Evolutionary conservation across 805 yeast genomes (phyloP), one percentile per base, ranked within the genome.

Genomic region (Clavispora fructus): DNA sequence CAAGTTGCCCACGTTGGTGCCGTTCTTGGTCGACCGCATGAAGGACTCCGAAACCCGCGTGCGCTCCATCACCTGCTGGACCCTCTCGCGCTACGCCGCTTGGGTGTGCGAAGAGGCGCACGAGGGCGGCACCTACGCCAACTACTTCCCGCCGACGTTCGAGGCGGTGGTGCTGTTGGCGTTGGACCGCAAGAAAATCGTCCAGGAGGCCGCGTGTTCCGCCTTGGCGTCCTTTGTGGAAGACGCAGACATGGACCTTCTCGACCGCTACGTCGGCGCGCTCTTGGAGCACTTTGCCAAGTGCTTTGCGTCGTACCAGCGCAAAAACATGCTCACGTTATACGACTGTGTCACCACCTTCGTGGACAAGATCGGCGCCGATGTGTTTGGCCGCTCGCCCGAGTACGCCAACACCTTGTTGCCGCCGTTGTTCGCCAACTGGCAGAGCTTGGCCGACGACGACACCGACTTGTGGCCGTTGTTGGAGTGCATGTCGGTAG

Each of bases 61-160:
- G 5, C 77, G 98, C 54, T 95, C 89, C 64, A 94, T 94, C 43
- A 72, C 96, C 0, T 92, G 98, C 69, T 94, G 99, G 99, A 87
- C 98, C 0, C 68, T 94, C 40, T 85, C 96, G 39, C 75, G 98
- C 46, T 94, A 85, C 62, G 78, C 94, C 0, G 58, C 77, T 3
- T 90, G 97, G 96, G 84, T 92, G 19, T 78, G 87, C 42, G 73
- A 74, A 6, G 88, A 86, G 59, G 86, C 87, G 1, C 73, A 71
- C 46, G 73, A 69, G 38, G 79, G 81, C 38, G 85, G 87, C 10
- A 68, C 77, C 26, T 85, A 79, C 60, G 75, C 89, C 8, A 76
- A 70, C 51, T 85, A 85, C 57, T 84, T 87, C 60, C 70, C 77
- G 47, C 94, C 94, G 6, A 88, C 94, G 0, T 75, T 94, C 48